Conservation (phyloP, 208 protist species). For the Crithidia fasciculata region DNA sequence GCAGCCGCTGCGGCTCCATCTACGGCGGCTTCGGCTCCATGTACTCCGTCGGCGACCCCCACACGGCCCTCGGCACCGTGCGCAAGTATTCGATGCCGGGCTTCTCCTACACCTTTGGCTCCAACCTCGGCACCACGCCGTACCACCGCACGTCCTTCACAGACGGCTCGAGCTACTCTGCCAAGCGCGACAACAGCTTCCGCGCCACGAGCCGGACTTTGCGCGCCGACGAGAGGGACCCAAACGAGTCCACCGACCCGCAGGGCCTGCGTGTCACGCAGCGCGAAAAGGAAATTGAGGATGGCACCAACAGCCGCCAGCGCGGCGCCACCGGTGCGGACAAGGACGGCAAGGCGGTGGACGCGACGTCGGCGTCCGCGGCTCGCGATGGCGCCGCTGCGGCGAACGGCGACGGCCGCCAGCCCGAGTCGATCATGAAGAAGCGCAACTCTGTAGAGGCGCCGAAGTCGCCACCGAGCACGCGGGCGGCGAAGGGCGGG, state of each 20-base stretch:
- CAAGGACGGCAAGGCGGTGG: slow-evolving; percentile 19
- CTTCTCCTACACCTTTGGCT: slow-evolving; percentile 53
- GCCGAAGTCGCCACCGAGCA: slow-evolving; percentile 25
- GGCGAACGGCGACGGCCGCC: background rate
- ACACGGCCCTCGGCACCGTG: slow-evolving; percentile 48
- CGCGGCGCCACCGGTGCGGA: slow-evolving; percentile 17
- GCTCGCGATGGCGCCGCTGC: background rate
- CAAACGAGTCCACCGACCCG: background rate
- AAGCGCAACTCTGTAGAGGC: slow-evolving; percentile 22
- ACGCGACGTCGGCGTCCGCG: background rate
- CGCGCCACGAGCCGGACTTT: slow-evolving; percentile 21
- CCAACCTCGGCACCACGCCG: slow-evolving; percentile 18
- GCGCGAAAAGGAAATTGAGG: slow-evolving; percentile 12
- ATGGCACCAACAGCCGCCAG: background rate
- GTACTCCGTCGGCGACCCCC: slow-evolving; percentile 36
- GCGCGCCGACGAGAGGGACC: background rate
- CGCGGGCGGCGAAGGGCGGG: background rate
- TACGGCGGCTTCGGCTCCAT: slow-evolving; percentile 44
- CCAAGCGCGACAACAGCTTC: slow-evolving; percentile 25
- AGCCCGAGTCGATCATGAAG: slow-evolving; percentile 30
- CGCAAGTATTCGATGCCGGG: slow-evolving; percentile 39
- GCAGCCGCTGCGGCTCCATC: slow-evolving; percentile 30
- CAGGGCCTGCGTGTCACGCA: slow-evolving; percentile 6
- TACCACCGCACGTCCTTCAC: slow-evolving; percentile 25
- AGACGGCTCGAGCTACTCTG: slow-evolving; percentile 3